These are phyloP conservation scores for Globisporangium parvum DNA, from an alignment of 352 stramenopile species.

Conservation along the genomic window DNA sequence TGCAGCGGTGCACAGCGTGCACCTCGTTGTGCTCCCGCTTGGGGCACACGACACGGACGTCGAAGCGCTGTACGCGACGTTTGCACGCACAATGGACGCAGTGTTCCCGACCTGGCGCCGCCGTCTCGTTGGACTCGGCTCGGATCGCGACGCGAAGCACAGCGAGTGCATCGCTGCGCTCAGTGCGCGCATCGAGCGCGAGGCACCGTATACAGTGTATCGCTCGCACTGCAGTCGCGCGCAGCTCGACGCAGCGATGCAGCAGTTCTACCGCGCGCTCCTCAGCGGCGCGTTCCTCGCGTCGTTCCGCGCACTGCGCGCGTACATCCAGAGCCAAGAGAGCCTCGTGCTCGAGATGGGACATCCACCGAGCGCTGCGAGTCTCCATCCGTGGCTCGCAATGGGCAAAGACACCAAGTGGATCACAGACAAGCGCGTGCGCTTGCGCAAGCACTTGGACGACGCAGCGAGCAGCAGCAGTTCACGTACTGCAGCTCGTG, in stretches of 20 bases:
- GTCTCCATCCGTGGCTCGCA: constrained; percentile 21
- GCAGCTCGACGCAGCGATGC: constrained; percentile 30
- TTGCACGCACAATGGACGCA: constrained; percentile 25
- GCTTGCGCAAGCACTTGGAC: constrained; percentile 40
- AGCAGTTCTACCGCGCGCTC: constrained; percentile 37
- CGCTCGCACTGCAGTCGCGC: constrained; percentile 24
- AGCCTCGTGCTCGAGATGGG: constrained; percentile 27
- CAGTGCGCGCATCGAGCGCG: constrained; percentile 22
- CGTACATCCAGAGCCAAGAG: constrained; percentile 26
- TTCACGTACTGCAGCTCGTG: neutral
- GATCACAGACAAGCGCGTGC: constrained; percentile 45
- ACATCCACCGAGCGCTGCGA: constrained; percentile 12
- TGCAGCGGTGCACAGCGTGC: constrained; percentile 29
- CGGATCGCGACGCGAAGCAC: constrained; percentile 28
- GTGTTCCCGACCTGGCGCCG: constrained; percentile 34
- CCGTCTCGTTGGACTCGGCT: constrained; percentile 28
- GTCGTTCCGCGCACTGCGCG: constrained; percentile 22
- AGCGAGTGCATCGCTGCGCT: constrained; percentile 21
- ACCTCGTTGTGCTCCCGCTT: constrained; percentile 32
- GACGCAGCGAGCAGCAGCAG: constrained; percentile 10
- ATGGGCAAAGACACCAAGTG: constrained; percentile 38
- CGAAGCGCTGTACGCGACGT: constrained; percentile 22
- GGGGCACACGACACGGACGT: constrained; percentile 14
- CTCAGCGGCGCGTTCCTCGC: constrained; percentile 33
- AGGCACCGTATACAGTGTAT: constrained; percentile 22